A percentile compares a stretch with the other conserved stretches of the same genome.
Conservation (phyloP, 2,329 filamentous ascomycete genomes). For the Calonectria naviculata region DNA sequence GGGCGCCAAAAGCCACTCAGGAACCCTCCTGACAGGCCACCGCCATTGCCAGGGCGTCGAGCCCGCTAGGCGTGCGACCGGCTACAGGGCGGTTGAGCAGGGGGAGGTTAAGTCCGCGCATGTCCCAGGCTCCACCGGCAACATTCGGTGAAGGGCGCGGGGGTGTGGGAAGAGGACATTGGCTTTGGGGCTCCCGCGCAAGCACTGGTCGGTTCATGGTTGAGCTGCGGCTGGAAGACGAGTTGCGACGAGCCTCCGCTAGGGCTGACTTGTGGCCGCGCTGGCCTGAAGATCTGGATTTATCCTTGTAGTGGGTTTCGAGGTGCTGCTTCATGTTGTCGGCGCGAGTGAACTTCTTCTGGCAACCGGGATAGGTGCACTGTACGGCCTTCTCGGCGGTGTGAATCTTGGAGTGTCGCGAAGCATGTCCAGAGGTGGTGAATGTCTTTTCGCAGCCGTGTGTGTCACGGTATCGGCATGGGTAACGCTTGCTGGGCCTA, state of each 20-base stretch:
- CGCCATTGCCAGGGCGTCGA: conserved; percentile 66
- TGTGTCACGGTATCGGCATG: conserved; percentile 77
- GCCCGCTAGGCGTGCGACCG: conserved; percentile 58
- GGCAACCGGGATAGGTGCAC: conserved; percentile 75
- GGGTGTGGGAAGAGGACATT: conserved; percentile 50
- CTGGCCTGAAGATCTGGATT: conserved; percentile 57
- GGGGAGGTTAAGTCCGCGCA: conserved; percentile 57
- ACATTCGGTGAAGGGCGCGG: conserved; percentile 50
- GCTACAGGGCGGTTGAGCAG: conserved; percentile 57
- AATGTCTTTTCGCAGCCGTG: conserved; percentile 83
- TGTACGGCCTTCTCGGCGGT: conserved; percentile 82
- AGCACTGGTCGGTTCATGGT: conserved; percentile 42
- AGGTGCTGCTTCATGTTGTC: conserved; percentile 92
- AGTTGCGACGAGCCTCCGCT: conserved; percentile 47
- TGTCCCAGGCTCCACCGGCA: conserved; percentile 56
- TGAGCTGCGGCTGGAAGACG: conserved; percentile 42
- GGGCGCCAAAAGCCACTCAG: conserved; percentile 15
- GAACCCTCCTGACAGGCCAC: conserved; percentile 62
- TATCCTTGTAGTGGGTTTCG: conserved; percentile 78
- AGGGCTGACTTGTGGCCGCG: conserved; percentile 47
- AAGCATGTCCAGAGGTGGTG: conserved; percentile 87
- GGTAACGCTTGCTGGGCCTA: conserved; percentile 73
- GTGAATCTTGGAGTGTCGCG: conserved; percentile 86
- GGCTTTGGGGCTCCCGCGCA: conserved; percentile 42
- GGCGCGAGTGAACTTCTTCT: conserved; percentile 83